Base-by-base conservation (phyloP, 1,284 basidiomycete species). In the Sporisorium exsertum region DNA sequence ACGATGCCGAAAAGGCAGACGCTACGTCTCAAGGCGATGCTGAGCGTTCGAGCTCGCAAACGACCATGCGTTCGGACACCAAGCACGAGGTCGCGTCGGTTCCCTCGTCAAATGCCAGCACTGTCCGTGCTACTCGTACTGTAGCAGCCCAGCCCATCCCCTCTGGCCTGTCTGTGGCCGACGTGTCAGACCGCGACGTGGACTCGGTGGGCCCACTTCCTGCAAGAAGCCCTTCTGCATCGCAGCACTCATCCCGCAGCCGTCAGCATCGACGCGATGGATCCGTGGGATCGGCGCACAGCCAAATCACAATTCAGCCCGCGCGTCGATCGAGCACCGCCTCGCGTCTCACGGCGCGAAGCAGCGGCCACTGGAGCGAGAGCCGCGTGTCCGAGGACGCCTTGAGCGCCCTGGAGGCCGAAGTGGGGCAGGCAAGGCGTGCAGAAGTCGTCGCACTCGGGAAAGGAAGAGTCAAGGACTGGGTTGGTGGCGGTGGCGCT, bases 391-490 rank as follows among this genome's bases (percentile, higher is more conserved):
- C 67, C 5, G 72, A 78, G 32, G 71, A 74, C 32, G 70, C 76
- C 1, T 26, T 75, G 32, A 75, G 72, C 50, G 76, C 68, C n/a
- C 24, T 75, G 18, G 76, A 75, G 32, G 76, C 76, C 16, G 76
- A 78, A 27, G 71, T 78, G 5, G 72, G 76, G 18, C 72, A 78
- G 13, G 76, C 72, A 0, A 55, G 72, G 27, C 58, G 72, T 6
- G 59, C 76, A 15, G 72, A 78, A 54, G 76, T 78, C 43, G 49
- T 74, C 3, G 65, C 71, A 10, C 54, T 78, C 8, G 76, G 76
- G 16, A 78, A 72, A 18, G 76, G 76, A n/a, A 22, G 76, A 27
- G 76, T 75, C 32, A 53, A 61, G 37, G 76, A 78, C 40, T 78
- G 76, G 76, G 72, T 76, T 6, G 71, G 65, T 4, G 63, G 43